Conservation (phyloP, 1,284 basidiomycete species). For the Malassezia dermatis region DNA sequence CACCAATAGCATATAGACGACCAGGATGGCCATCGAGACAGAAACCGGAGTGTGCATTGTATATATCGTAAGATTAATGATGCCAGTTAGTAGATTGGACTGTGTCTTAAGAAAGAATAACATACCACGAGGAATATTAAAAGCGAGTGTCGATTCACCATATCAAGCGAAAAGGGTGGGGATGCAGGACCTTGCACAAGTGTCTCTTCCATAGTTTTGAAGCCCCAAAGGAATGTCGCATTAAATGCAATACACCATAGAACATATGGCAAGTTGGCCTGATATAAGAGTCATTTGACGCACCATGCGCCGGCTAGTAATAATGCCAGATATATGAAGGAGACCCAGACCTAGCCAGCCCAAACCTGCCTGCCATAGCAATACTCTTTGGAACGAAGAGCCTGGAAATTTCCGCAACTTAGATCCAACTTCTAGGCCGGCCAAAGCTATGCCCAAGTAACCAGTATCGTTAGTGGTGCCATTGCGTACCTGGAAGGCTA, state of each 20-base stretch:
- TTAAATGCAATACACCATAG: conserved; percentile 86
- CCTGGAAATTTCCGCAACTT: conserved; percentile 12
- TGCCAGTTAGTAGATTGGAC: conserved; percentile 78
- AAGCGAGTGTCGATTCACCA: conserved; percentile 72
- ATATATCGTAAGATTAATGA: conserved; percentile 66
- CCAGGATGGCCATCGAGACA: conserved; percentile 59
- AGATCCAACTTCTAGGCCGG: conserved; percentile 73
- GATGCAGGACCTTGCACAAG: background rate
- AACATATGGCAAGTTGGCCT: conserved; percentile 68
- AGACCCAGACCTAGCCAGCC: conserved; percentile 57
- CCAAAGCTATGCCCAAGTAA: conserved; percentile 76
- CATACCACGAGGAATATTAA: conserved; percentile 69
- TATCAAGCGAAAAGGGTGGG: conserved; percentile 56
- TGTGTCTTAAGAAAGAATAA: conserved; percentile 19
- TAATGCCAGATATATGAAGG: conserved; percentile 65
- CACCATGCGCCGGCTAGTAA: conserved; percentile 36
- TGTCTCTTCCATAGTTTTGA: conserved; percentile 57
- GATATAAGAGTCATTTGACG: background rate
- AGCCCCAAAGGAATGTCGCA: conserved; percentile 69
- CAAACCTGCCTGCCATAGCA: conserved; percentile 27
- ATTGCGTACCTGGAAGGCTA: conserved; percentile 59
- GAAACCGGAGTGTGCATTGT: conserved; percentile 67
- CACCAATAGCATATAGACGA: conserved; percentile 52
- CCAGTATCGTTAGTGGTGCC: conserved; percentile 52
- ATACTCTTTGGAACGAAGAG: conserved; percentile 33